phyloP scores from a whole-genome alignment of 345 rosid species.

The Rhodamnia argentea region DNA sequence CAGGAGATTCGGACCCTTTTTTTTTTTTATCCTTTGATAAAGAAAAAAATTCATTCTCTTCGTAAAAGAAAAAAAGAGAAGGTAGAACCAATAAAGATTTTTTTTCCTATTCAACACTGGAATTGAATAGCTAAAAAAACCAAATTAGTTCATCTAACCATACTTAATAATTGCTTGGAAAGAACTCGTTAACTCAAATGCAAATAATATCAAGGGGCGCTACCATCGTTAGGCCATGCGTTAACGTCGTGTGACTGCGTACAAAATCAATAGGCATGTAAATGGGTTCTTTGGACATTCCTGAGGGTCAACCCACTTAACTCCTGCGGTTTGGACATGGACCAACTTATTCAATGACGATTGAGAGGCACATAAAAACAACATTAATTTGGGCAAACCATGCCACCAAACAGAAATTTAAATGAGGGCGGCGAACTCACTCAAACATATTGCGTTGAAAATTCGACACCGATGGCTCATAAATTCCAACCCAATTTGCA shows the following conservation, averaged over 20 bases:
- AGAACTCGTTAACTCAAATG: neutral
- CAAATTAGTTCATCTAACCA: too few relatives aligned
- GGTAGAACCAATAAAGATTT: too few relatives aligned
- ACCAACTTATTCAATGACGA: neutral
- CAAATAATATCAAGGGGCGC: neutral
- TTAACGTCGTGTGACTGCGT: neutral
- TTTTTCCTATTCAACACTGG: too few relatives aligned
- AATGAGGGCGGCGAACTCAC: neutral
- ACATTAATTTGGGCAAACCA: neutral
- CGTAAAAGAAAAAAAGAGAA: too few relatives aligned
- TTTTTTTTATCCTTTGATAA: too few relatives aligned
- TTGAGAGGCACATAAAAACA: neutral
- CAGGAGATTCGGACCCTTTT: too few relatives aligned
- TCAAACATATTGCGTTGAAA: neutral
- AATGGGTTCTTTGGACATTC: neutral
- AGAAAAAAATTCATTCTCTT: too few relatives aligned
- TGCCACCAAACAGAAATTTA: neutral
- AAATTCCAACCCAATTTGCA: rapidly evolving
- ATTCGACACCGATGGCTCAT: neutral
- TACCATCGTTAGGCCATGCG: neutral
- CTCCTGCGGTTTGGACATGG: neutral
- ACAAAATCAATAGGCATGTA: neutral
- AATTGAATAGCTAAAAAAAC: neutral
- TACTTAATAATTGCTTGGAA: neutral
- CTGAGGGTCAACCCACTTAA: neutral